Percentiles rank a stretch among this genome's conserved stretches.
Conservation (phyloP, 148 eudicot species). For the Vaccinium darrowii region DNA sequence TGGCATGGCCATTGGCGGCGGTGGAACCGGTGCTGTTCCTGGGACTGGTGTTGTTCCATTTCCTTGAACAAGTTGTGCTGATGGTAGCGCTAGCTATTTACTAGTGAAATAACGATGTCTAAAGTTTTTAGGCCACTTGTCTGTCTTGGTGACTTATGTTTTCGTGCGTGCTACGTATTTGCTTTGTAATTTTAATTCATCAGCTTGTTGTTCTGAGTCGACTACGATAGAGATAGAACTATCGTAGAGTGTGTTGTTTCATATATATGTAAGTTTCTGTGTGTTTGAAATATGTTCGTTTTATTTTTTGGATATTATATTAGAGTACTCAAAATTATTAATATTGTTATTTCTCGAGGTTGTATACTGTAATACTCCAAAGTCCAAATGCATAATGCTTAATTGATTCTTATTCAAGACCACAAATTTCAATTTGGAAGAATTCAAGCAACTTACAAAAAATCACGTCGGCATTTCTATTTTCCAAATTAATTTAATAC, state of each 20-base stretch:
- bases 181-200: not conserved
- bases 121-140: not conserved
- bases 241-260: not conserved
- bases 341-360: no score
- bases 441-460: no score
- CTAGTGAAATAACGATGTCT: not conserved
- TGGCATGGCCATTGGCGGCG: not conserved
- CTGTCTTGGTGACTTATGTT: not conserved
- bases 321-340: no score
- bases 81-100: not conserved
- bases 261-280: not conserved
- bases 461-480: no score
- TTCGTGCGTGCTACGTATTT: not conserved
- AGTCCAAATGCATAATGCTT: no score
- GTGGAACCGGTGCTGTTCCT: no score
- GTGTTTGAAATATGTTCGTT: not conserved
- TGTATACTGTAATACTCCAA: no score
- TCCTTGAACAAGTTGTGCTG: constrained; percentile 1
- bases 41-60: constrained; percentile 15
- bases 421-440: no score
- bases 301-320: not conserved
- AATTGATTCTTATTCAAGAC: no score
- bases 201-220: not conserved
- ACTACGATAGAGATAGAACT: not conserved
- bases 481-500: no score